Evolutionary conservation across 2,329 filamentous ascomycete genomes (phyloP), one percentile per base, ranked within the genome.

Genomic region (Hymenoscyphus fructigenus): DNA sequence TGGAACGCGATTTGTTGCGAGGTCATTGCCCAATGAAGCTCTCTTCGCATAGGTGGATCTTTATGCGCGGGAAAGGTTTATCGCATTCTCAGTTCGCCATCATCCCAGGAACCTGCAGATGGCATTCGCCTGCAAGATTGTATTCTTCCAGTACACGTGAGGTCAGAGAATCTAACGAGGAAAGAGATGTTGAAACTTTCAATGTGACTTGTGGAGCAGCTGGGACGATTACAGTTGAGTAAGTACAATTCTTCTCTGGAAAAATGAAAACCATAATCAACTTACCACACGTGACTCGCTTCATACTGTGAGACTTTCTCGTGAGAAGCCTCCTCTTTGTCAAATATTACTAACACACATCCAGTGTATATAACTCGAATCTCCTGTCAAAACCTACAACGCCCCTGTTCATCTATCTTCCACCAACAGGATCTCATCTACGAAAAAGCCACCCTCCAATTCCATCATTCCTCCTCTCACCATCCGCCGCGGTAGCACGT

Each of bases 331-430:
- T 9, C 14, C 14, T 57, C 5, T 17, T 20, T 34, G 9, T 26
- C 6, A 17, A 55, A n/a, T 32, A 17, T 57, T 6, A 10, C 53
- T 57, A 29, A 57, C 53, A 4, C 17, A 12, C 17, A 29, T 17
- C 29, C 26, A 75, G 74, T 64, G 38, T 75, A 34, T 71, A 71
- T 67, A 75, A 75, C 65, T n/a, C 62, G 23, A 26, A 60, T 23
- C 65, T 70, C 75, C 12, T 75, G 61, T 61, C 32, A 0, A 62
- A 63, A 26, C 73, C 78, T 0, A 72, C 75, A 14, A 74, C 77
- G 1, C 82, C 85, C 1, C 72, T 89, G 53, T 73, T 87, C 15
- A 75, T 89, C 53, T 83, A 87, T 72, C 75, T 89, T 0, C 86
- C 86, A 5, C 67, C 70, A 15, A 68, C 65, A 4, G 70, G 72